These are phyloP conservation scores for Ustilago tritici DNA, from an alignment of 1,284 basidiomycete species.

Conservation along the genomic window DNA sequence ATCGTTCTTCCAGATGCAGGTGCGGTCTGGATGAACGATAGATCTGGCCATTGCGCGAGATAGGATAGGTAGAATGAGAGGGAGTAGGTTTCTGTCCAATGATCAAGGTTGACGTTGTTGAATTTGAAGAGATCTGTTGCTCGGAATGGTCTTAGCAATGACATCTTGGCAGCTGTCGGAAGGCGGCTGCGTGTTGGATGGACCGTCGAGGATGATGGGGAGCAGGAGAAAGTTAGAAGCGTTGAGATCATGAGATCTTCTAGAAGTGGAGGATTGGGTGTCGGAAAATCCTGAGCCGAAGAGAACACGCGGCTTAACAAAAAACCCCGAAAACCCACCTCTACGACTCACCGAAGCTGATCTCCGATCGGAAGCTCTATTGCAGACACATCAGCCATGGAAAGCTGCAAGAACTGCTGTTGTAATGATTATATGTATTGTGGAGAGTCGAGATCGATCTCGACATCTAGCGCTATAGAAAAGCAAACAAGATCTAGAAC, in stretches of 20 bases:
- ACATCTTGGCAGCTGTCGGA: slow-evolving; percentile 73
- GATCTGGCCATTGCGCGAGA: slow-evolving; percentile 87
- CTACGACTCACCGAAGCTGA: no score
- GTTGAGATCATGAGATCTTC: not conserved
- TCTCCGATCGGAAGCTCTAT: no score
- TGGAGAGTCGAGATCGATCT: slow-evolving; percentile 5
- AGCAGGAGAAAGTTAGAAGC: not conserved
- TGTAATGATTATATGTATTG: not conserved
- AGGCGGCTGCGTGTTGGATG: not conserved
- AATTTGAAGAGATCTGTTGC: slow-evolving; percentile 90
- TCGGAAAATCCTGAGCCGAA: no score
- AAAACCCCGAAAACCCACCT: not conserved
- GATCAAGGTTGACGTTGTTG: slow-evolving; percentile 91
- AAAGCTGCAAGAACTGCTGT: not conserved
- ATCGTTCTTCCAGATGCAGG: slow-evolving; percentile 70
- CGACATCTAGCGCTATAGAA: slow-evolving; percentile 6
- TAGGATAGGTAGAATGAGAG: slow-evolving; percentile 88
- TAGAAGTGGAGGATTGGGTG: slow-evolving; percentile 1
- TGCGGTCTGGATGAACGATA: slow-evolving; percentile 83
- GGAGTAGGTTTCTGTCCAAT: slow-evolving; percentile 93
- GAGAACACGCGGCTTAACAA: no score
- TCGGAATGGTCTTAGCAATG: slow-evolving; percentile 82
- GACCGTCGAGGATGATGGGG: not conserved
- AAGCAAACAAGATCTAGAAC: not conserved
- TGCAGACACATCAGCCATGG: no score